Conservation (phyloP, 73 alveolate genomes). For the Paramecium bursaria region DNA sequence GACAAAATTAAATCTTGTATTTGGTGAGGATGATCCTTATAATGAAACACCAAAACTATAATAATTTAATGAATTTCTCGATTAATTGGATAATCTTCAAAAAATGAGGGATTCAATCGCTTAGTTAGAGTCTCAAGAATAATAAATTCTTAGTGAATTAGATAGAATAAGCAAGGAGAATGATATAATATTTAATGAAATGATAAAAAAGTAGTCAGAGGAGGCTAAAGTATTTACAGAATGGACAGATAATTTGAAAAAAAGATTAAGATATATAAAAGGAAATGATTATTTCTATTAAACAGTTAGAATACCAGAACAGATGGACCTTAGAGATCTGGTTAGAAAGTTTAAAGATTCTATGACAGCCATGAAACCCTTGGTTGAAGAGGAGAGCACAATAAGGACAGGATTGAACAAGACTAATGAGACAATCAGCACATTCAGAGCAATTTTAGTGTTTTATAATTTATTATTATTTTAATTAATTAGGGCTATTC, state of each 20-base stretch:
- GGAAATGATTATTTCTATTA: constrained; percentile 61
- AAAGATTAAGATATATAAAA: constrained; percentile 36
- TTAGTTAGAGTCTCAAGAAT: constrained; percentile 46
- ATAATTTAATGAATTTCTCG: constrained; percentile 64
- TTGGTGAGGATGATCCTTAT: constrained; percentile 64
- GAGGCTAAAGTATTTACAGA: constrained; percentile 68
- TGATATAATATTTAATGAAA: constrained; percentile 61
- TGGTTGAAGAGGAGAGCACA: constrained; percentile 66
- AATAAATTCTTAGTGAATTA: constrained; percentile 25
- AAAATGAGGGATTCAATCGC: constrained; percentile 45
- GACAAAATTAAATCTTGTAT: constrained; percentile 49
- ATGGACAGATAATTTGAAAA: constrained; percentile 64
- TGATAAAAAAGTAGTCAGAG: constrained; percentile 53
- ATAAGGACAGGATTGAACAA: constrained; percentile 64
- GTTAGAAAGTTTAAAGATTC: constrained; percentile 60
- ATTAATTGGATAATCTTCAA: constrained; percentile 63
- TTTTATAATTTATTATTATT: background rate
- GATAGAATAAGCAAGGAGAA: constrained; percentile 60
- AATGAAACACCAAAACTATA: constrained; percentile 47
- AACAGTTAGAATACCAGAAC: constrained; percentile 41
- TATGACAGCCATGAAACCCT: constrained; percentile 65
- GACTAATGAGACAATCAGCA: constrained; percentile 56
- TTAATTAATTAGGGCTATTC: constrained; percentile 48
- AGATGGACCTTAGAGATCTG: constrained; percentile 56
- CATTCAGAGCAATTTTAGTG: constrained; percentile 59